Evolutionary conservation across 2,329 filamentous ascomycete species (phyloP), one percentile per base, ranked within the genome.

Genomic region (Pseudocercospora musae): DNA sequence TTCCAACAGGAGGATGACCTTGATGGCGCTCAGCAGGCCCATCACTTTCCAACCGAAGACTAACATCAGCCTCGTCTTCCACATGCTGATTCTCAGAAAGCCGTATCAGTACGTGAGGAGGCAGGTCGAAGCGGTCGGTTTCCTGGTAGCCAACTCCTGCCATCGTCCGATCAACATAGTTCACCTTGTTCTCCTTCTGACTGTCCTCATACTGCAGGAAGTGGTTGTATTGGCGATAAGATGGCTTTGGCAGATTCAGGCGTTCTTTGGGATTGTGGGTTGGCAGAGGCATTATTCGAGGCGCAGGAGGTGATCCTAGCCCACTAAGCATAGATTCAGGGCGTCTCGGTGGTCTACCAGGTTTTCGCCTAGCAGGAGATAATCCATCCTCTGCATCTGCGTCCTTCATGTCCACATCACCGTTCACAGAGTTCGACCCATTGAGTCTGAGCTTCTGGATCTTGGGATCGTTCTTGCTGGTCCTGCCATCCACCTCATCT

Each of bases 111-210:
- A 84, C 87, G 63, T 86, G 85, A 58, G 93, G 89, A 4, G 91
- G 89, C 50, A 91, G 87, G 57, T 90, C 82, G 73, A 92, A 98
- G 62, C 93, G 83, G 77, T 98, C 94, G 70, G 90, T 96, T 78
- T 97, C 92, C 77, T 97, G 94, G 73, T 96, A 98, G 57, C 94
- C 94, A 52, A 96, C 90, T 71, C 92, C 94, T 69, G 93, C 93
- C 93, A 98, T 96, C 1, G 91, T 90, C 73, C 95, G 92, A 77
- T 97, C 94, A 52, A 98, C 93, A 76, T 96, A 98, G 71, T 94
- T 90, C 63, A 73, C 71, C 63, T 91, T 88, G 73, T 94, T 90
- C 46, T 92, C 91, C 66, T 90, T 87, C 1, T 88, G 89, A 75
- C 95, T 92, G 74, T 92, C 90, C 76, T 97, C 94, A 66, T 91